Conservation (phyloP, 257 asterid species). For the Eustoma russellianum region DNA sequence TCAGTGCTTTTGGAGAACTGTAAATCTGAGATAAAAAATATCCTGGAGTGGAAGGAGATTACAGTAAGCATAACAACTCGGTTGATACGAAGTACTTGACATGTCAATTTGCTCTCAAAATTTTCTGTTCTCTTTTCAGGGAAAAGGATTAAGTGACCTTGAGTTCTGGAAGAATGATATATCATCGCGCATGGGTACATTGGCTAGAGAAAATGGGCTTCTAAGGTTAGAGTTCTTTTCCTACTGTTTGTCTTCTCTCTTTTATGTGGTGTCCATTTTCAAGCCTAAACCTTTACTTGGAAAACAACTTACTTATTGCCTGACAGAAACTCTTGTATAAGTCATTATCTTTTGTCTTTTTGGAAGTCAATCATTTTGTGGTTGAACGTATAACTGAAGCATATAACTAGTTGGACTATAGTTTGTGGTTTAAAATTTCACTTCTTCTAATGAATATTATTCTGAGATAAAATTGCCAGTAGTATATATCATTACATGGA, state of each 20-base stretch:
- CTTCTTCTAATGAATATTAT: too few species aligned
- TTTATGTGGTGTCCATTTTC: background rate
- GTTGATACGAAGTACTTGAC: background rate
- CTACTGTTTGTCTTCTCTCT: slow-evolving; percentile 4
- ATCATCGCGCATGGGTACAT: slow-evolving; percentile 44
- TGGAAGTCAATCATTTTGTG: background rate
- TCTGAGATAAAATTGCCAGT: too few species aligned
- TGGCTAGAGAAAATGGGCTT: slow-evolving; percentile 56
- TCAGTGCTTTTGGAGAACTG: slow-evolving; percentile 54
- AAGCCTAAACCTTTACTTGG: background rate
- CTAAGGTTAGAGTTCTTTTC: slow-evolving; percentile 50
- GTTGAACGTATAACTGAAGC: background rate
- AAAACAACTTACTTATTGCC: background rate
- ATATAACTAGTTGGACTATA: background rate
- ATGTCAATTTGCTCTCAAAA: slow-evolving; percentile 8
- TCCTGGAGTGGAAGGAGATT: slow-evolving; percentile 65
- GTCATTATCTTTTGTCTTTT: background rate
- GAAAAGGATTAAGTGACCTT: slow-evolving; percentile 47
- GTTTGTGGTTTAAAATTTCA: too few species aligned
- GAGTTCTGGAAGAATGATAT: slow-evolving; percentile 60
- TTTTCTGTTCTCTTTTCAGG: slow-evolving; percentile 31
- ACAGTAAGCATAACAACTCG: slow-evolving; percentile 33
- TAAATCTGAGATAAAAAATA: slow-evolving; percentile 60
- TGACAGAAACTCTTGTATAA: background rate
- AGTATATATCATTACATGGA: too few species aligned